A percentile compares a stretch with the other conserved stretches of the same genome.
Evolutionary conservation across 73 alveolate genomes (phyloP).

Genomic region (Paramecium caudatum): DNA sequence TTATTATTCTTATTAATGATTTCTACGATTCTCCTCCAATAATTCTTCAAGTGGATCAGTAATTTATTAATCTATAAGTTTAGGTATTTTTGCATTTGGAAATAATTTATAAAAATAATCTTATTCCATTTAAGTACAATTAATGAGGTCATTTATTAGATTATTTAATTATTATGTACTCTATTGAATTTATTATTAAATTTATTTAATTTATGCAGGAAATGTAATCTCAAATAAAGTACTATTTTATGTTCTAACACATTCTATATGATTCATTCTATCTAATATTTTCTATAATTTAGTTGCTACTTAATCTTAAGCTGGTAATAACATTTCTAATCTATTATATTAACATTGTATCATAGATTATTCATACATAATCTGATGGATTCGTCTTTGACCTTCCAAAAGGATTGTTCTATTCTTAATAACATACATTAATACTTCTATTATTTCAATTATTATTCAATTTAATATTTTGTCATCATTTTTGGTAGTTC

Average conservation of each 20-base stretch:
- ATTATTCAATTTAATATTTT: not conserved
- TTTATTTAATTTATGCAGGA: constrained; percentile 29
- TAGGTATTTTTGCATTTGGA: not conserved
- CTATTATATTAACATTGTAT: not conserved
- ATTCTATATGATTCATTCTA: constrained; percentile 37
- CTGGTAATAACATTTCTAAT: not conserved
- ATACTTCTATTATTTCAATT: constrained; percentile 27
- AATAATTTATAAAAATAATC: constrained; percentile 22
- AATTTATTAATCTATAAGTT: no score
- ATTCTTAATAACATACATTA: constrained; percentile 5
- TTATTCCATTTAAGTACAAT: not conserved
- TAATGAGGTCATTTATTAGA: not conserved
- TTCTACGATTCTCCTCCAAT: not conserved
- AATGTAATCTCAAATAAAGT: constrained; percentile 2
- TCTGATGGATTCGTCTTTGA: constrained; percentile 13
- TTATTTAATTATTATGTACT: not conserved
- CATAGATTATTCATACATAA: constrained; percentile 41
- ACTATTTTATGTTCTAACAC: not conserved
- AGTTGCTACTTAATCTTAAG: not conserved
- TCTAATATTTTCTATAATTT: not conserved
- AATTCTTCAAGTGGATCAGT: not conserved
- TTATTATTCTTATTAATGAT: not conserved
- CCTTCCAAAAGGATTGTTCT: constrained; percentile 8
- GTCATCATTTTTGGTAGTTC: not conserved
- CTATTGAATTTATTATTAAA: not conserved